Conservation (phyloP, 768 basidiomycete genomes). For the Boletus reticuloceps region DNA sequence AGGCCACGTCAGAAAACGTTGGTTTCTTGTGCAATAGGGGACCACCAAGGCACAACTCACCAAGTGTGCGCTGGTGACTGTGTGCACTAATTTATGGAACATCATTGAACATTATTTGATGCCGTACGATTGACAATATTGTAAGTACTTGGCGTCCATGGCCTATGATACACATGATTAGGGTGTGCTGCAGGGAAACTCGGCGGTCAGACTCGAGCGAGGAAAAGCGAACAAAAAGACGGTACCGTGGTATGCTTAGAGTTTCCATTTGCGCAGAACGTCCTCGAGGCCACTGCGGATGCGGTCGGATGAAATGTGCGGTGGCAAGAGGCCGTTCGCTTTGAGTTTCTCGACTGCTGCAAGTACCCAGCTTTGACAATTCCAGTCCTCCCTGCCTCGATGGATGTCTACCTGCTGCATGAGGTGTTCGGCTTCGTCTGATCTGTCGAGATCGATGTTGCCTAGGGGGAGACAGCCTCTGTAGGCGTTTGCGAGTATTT, state of each 20-base stretch:
- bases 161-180: neutral
- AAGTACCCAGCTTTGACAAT: constrained; percentile 31
- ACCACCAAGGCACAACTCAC: neutral
- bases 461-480: constrained; percentile 29
- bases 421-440: constrained; percentile 15
- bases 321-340: constrained; percentile 12
- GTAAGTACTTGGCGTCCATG: neutral
- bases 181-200: neutral
- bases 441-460: constrained; percentile 14
- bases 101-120: neutral
- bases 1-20: neutral
- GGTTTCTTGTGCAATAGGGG: neutral
- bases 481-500: constrained; percentile 29
- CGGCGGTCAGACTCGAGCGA: constrained; percentile 3
- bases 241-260: constrained; percentile 5
- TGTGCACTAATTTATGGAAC: neutral
- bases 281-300: constrained; percentile 25
- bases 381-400: constrained; percentile 31
- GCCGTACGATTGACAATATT: neutral
- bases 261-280: constrained; percentile 23
- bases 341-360: constrained; percentile 24
- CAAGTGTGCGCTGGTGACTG: neutral
- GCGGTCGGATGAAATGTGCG: constrained; percentile 16
- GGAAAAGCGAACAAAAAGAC: neutral
- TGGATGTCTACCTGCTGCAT: constrained; percentile 24